Evolutionary conservation across 2,329 filamentous ascomycete genomes (phyloP).

Genomic region (Chaetomium olivaceum): DNA sequence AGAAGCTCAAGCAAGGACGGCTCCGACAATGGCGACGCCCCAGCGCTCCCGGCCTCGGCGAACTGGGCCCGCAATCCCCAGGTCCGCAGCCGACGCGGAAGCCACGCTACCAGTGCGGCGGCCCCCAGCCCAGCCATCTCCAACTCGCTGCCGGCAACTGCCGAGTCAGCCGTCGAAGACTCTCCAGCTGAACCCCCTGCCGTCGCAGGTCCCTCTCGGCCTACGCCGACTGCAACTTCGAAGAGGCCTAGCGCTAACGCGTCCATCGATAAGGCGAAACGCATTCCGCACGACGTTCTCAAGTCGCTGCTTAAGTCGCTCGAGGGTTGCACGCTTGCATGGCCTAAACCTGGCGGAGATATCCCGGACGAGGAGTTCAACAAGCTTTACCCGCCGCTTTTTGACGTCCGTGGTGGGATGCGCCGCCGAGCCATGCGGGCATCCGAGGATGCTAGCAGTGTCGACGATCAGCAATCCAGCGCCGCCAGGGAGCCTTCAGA

Average conservation of each 20-base stretch:
- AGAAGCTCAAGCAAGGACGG: conserved; percentile 78
- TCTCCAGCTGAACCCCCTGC: conserved; percentile 29
- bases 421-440: conserved; percentile 78
- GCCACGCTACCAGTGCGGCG: conserved; percentile 77
- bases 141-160: conserved; percentile 54
- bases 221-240: conserved; percentile 9
- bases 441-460: conserved; percentile 60
- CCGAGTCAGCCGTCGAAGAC: conserved; percentile 49
- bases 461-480: conserved; percentile 48
- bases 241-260: neutral
- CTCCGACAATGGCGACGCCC: conserved; percentile 73
- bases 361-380: conserved; percentile 20
- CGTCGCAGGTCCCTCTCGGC: conserved; percentile 7
- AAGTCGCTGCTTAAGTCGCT: conserved; percentile 43
- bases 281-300: conserved; percentile 33
- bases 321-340: conserved; percentile 41
- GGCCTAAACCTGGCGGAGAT: conserved; percentile 29
- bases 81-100: conserved; percentile 68
- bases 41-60: conserved; percentile 88
- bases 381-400: conserved; percentile 65
- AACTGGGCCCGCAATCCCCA: conserved; percentile 81
- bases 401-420: conserved; percentile 78
- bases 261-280: conserved; percentile 15
- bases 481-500: conserved; percentile 58
- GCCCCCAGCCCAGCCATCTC: conserved; percentile 80